These are phyloP conservation scores for Mycena vulgaris DNA, from an alignment of 768 basidiomycete genomes.

Conservation along the genomic window DNA sequence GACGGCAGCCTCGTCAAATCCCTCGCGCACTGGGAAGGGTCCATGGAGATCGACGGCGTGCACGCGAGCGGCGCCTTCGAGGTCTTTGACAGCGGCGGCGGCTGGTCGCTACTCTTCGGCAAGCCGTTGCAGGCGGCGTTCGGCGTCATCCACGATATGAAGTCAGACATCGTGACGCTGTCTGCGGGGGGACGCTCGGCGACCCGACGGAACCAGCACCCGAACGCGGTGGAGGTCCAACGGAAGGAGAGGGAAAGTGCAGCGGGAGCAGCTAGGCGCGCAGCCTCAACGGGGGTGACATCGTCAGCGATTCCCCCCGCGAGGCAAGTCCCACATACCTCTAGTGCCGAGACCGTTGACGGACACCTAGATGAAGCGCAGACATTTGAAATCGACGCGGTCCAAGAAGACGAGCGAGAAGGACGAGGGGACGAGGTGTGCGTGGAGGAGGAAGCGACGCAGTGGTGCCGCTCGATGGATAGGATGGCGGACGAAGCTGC, in stretches of 20 bases:
- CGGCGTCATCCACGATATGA: slow-evolving; percentile 40
- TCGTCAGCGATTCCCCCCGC: too few relatives aligned
- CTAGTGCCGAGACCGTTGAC: too few relatives aligned
- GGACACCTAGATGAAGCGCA: too few relatives aligned
- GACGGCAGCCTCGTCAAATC: slow-evolving; percentile 43
- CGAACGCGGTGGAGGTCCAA: neutral
- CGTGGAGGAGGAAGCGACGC: too few relatives aligned
- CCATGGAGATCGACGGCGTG: slow-evolving; percentile 30
- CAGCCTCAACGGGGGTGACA: too few relatives aligned
- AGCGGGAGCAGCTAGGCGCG: too few relatives aligned
- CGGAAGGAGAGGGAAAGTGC: neutral
- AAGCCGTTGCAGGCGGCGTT: slow-evolving; percentile 38
- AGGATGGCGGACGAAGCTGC: too few relatives aligned
- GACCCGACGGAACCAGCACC: neutral
- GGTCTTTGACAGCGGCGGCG: slow-evolving; percentile 42
- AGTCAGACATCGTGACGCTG: neutral
- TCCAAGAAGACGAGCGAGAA: too few relatives aligned
- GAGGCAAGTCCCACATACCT: too few relatives aligned
- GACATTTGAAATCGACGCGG: too few relatives aligned
- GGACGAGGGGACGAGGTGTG: too few relatives aligned
- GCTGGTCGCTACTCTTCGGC: slow-evolving; percentile 35
- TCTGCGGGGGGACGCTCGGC: neutral
- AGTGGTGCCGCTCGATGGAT: too few relatives aligned
- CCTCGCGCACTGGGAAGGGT: slow-evolving; percentile 39
- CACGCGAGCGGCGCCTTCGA: slow-evolving; percentile 29